Percentiles rank a stretch among this genome's conserved stretches.
These are phyloP conservation scores for Rhodotorula sp. DNA, from an alignment of 1,284 basidiomycete species.

Conservation along the genomic window DNA sequence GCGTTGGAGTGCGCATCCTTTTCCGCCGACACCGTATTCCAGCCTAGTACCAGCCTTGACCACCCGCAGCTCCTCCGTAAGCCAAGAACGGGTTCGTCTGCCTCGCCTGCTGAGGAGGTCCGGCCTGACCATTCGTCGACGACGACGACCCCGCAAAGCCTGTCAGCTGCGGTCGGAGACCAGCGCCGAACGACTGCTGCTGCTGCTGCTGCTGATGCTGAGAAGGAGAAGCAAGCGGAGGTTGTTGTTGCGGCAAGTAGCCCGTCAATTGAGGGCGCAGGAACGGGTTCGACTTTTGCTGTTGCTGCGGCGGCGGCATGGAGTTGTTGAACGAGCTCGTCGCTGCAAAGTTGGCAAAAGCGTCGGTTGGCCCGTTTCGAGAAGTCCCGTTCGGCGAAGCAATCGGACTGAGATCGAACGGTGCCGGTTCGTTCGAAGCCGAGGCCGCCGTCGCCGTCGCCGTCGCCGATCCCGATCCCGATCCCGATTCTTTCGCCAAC, in stretches of 20 bases:
- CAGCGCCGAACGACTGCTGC: not conserved
- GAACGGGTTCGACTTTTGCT: constrained; percentile 13
- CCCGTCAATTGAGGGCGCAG: constrained; percentile 1
- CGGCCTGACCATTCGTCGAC: not conserved
- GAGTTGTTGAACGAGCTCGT: not conserved
- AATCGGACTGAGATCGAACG: constrained; percentile 7
- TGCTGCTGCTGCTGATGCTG: not conserved
- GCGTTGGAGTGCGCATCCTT: not conserved
- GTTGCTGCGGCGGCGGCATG: not conserved
- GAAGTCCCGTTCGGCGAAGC: not conserved
- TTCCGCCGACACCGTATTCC: not conserved
- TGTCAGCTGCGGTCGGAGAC: constrained; percentile 10
- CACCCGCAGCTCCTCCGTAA: not conserved
- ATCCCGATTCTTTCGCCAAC: not conserved
- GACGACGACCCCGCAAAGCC: constrained; percentile 1
- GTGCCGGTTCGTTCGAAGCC: constrained; percentile 8
- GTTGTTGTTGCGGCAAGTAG: not conserved
- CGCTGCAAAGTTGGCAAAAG: not conserved
- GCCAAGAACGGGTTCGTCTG: constrained; percentile 20
- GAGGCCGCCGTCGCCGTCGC: not conserved
- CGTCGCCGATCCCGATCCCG: not conserved
- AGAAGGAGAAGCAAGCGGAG: not conserved
- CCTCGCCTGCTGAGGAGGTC: not conserved
- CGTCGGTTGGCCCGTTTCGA: not conserved
- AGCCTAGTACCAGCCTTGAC: not conserved